Conservation (phyloP, 2,329 filamentous ascomycete genomes). For the Phaeosphaeriaceae sp. region DNA sequence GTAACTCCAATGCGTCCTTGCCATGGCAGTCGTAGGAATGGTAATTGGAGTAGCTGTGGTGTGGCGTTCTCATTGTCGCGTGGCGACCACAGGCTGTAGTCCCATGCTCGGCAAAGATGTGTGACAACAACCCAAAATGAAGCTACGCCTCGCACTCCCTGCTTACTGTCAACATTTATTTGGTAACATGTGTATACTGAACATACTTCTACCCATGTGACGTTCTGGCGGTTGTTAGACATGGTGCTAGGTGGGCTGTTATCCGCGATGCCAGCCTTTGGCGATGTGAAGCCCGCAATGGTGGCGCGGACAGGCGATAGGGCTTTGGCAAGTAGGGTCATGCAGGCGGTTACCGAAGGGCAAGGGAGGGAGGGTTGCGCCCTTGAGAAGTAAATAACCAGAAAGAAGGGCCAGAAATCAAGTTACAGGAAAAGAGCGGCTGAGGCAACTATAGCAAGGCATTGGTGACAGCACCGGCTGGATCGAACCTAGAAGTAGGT, state of each 20-base stretch:
- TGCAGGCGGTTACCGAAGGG: slow-evolving; percentile 26
- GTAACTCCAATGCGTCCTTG: slow-evolving; percentile 63
- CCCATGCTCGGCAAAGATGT: slow-evolving; percentile 60
- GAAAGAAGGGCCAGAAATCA: slow-evolving; percentile 13
- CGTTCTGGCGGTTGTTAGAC: slow-evolving; percentile 45
- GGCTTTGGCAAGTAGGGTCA: slow-evolving; percentile 36
- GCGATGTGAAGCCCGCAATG: slow-evolving; percentile 22
- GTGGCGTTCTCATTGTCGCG: slow-evolving; percentile 51
- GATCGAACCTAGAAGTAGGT: slow-evolving; percentile 29
- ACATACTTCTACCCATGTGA: slow-evolving; percentile 52
- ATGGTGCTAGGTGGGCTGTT: slow-evolving; percentile 23
- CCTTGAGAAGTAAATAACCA: slow-evolving; percentile 10
- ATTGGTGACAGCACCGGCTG: slow-evolving; percentile 19
- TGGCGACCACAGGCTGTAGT: slow-evolving; percentile 60
- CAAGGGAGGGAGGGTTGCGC: slow-evolving; percentile 13
- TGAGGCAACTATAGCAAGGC: slow-evolving; percentile 31
- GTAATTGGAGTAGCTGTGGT: slow-evolving; percentile 58
- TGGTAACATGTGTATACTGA: neutral
- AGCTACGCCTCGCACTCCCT: slow-evolving; percentile 62
- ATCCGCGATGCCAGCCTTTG: slow-evolving; percentile 14
- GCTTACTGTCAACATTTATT: slow-evolving; percentile 7
- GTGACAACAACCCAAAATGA: slow-evolving; percentile 62
- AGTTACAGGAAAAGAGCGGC: slow-evolving; percentile 25
- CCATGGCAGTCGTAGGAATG: slow-evolving; percentile 62
- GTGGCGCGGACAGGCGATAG: slow-evolving; percentile 35